These are phyloP conservation scores for Malus fusca DNA, from an alignment of 306 rosid genomes.

Conservation along the genomic window DNA sequence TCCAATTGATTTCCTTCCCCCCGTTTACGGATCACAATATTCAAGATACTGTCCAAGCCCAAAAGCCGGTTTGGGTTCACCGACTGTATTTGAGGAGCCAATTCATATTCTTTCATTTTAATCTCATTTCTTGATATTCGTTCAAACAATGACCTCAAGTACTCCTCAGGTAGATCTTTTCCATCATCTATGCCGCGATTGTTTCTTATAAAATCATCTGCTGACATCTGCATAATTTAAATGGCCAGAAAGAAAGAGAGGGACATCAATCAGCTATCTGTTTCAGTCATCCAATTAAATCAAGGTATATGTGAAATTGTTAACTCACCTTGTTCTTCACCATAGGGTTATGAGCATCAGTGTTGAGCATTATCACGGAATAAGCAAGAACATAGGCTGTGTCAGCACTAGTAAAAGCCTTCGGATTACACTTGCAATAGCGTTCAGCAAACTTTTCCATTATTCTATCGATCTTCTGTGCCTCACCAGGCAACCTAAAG, in stretches of 20 bases:
- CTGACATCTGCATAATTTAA: slow-evolving; percentile 82
- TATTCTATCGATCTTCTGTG: slow-evolving; percentile 92
- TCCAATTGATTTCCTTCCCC: slow-evolving; percentile 71
- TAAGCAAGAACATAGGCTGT: slow-evolving; percentile 98
- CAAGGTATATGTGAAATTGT: slow-evolving; percentile 14
- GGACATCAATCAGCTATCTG: slow-evolving; percentile 4
- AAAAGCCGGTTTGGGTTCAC: slow-evolving; percentile 69
- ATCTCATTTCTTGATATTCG: slow-evolving; percentile 89
- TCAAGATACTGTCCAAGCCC: slow-evolving; percentile 88
- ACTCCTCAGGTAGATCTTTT: slow-evolving; percentile 85
- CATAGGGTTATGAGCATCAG: slow-evolving; percentile 94
- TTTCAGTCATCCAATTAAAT: slow-evolving; percentile 16
- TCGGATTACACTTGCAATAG: slow-evolving; percentile 89
- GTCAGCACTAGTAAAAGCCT: slow-evolving; percentile 92
- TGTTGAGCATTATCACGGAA: slow-evolving; percentile 94
- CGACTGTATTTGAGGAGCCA: slow-evolving; percentile 69
- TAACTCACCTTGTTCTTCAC: slow-evolving; percentile 85
- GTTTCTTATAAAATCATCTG: slow-evolving; percentile 93
- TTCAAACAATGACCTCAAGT: slow-evolving; percentile 78
- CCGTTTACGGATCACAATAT: slow-evolving; percentile 76
- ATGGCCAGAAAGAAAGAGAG: slow-evolving; percentile 1
- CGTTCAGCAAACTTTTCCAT: slow-evolving; percentile 99
- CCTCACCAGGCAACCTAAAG: slow-evolving; percentile 98
- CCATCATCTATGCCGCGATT: slow-evolving; percentile 99
- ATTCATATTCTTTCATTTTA: slow-evolving; percentile 86